A percentile compares a stretch with the other conserved stretches of the same genome.
These are phyloP conservation scores for Pelargonium citronellum DNA, from an alignment of 441 rosid species.

Conservation along the genomic window DNA sequence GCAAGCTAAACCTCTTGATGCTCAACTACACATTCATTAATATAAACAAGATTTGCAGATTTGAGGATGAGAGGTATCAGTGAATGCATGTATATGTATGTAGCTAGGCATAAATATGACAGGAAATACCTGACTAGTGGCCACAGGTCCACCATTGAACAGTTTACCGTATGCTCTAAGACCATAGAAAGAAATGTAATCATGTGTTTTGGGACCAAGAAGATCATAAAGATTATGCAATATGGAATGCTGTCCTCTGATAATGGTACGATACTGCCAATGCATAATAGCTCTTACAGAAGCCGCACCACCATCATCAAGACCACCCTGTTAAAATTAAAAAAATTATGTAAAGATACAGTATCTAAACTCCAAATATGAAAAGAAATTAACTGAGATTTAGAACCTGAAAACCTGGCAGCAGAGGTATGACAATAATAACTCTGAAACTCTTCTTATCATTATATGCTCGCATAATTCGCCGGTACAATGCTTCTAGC, in stretches of 20 bases:
- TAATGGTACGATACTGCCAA: slow-evolving; percentile 96
- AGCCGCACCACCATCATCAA: slow-evolving; percentile 96
- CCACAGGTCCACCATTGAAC: slow-evolving; percentile 79
- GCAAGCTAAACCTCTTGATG: slow-evolving; percentile 9
- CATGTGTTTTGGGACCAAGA: slow-evolving; percentile 70
- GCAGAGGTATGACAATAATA: slow-evolving; percentile 86
- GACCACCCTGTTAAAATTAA: slow-evolving; percentile 66
- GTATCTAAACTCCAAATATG: slow-evolving; percentile 15
- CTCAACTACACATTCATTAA: background rate
- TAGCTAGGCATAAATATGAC: background rate
- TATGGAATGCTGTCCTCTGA: slow-evolving; percentile 84
- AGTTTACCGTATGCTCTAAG: slow-evolving; percentile 83
- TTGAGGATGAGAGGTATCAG: background rate
- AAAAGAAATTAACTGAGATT: slow-evolving; percentile 15
- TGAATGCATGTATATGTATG: background rate
- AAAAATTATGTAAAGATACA: background rate
- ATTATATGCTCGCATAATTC: slow-evolving; percentile 74
- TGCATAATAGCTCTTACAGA: slow-evolving; percentile 99
- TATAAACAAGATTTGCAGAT: slow-evolving; percentile 5
- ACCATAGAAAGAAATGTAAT: slow-evolving; percentile 91
- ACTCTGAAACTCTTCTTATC: slow-evolving; percentile 85
- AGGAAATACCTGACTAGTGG: slow-evolving; percentile 82
- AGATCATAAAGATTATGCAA: slow-evolving; percentile 65
- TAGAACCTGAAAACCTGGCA: slow-evolving; percentile 94
- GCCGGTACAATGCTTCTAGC: slow-evolving; percentile 73